phyloP scores from a whole-genome alignment of 2,329 filamentous ascomycete species.

The Rhynchosporium secalis region DNA sequence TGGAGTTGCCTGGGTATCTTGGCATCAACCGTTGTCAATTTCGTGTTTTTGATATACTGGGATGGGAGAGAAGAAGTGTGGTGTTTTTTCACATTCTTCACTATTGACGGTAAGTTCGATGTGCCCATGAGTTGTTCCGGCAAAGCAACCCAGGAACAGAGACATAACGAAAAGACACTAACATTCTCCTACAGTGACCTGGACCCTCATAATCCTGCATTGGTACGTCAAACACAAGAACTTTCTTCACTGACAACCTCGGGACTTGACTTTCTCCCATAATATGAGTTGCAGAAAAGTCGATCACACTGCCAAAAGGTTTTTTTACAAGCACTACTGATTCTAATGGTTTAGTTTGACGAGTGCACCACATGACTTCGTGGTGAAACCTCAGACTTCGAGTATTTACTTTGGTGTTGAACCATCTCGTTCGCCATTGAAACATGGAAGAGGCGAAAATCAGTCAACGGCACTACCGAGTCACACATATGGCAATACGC shows the following conservation, averaged over 20 bases:
- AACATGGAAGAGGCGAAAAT: background rate
- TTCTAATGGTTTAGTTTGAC: background rate
- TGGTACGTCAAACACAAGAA: background rate
- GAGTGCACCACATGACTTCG: background rate
- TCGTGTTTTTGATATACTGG: conserved; percentile 15
- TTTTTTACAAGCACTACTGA: background rate
- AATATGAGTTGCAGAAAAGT: background rate
- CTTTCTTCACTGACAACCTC: background rate
- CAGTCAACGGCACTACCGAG: background rate
- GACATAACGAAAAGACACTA: background rate
- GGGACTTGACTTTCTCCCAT: background rate
- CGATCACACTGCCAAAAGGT: background rate
- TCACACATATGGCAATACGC: background rate
- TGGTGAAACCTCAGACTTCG: background rate
- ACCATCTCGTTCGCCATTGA: background rate
- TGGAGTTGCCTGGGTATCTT: conserved; percentile 15
- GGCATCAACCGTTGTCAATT: conserved; percentile 13
- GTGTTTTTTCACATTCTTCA: conserved; percentile 17
- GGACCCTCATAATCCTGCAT: conserved; percentile 2
- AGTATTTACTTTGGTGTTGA: background rate
- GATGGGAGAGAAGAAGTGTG: conserved; percentile 14
- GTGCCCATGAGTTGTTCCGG: background rate
- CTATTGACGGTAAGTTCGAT: conserved; percentile 15
- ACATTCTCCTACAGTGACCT: background rate
- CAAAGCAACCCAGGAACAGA: background rate